phyloP scores from a whole-genome alignment of 768 basidiomycete genomes.

The Zangia roseola region DNA sequence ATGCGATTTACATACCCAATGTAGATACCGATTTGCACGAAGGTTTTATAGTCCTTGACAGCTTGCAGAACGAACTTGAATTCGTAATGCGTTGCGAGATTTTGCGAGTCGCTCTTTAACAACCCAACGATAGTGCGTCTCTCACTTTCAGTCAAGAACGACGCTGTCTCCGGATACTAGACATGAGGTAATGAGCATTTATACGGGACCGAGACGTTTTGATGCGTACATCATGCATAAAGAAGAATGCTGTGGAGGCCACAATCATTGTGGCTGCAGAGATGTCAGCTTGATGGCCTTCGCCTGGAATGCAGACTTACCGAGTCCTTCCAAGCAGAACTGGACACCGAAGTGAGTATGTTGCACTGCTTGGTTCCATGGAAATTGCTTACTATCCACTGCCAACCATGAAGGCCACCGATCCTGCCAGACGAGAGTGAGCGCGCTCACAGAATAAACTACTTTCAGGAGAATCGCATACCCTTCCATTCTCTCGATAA shows the following conservation, averaged over 20 bases:
- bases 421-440: conserved; percentile 12
- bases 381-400: conserved; percentile 34
- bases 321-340: conserved; percentile 33
- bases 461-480: conserved; percentile 22
- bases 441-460: background rate
- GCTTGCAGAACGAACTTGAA: conserved; percentile 49
- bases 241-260: conserved; percentile 39
- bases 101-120: conserved; percentile 45
- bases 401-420: conserved; percentile 35
- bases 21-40: conserved; percentile 36
- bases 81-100: conserved; percentile 45
- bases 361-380: background rate
- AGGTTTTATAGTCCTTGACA: conserved; percentile 44
- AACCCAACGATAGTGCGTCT: conserved; percentile 37
- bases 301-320: conserved; percentile 8
- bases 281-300: background rate
- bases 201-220: background rate
- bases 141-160: conserved; percentile 49
- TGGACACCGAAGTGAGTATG: conserved; percentile 13
- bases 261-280: conserved; percentile 19
- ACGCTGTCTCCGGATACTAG: conserved; percentile 58
- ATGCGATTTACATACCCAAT: conserved; percentile 34
- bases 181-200: background rate
- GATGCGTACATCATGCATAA: conserved; percentile 49
- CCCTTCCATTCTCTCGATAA: conserved; percentile 34